Percentiles rank a stretch among this genome's conserved stretches.
Conservation (phyloP, 495 filamentous ascomycete genomes). For the Eremomyces bilateralis region DNA sequence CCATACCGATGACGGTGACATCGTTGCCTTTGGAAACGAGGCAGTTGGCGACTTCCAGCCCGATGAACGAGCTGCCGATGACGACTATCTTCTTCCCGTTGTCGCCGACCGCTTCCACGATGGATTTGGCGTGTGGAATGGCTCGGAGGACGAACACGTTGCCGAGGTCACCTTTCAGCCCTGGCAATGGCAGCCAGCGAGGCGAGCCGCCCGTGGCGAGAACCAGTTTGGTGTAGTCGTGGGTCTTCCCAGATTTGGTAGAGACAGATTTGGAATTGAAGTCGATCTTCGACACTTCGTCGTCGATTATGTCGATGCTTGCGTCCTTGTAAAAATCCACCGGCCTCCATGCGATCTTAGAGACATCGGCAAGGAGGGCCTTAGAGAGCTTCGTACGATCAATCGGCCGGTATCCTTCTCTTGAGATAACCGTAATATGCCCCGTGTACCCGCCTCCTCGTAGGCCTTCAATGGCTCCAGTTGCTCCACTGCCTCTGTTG, state of each 20-base stretch:
- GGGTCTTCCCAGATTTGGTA: conserved; percentile 46
- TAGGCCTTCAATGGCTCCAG: conserved; percentile 61
- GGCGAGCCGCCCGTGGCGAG: conserved; percentile 72
- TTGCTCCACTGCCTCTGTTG: conserved; percentile 50
- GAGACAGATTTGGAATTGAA: conserved; percentile 48
- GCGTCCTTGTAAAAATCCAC: conserved; percentile 56
- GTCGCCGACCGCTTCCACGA: conserved; percentile 55
- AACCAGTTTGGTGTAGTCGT: conserved; percentile 69
- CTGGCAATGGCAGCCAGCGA: conserved; percentile 53
- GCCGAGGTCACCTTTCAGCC: conserved; percentile 56
- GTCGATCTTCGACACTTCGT: conserved; percentile 57
- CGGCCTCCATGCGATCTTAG: conserved; percentile 55
- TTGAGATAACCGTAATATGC: conserved; percentile 61
- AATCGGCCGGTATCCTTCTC: conserved; percentile 64
- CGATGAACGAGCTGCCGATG: conserved; percentile 81
- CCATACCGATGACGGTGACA: conserved; percentile 88
- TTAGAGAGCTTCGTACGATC: conserved; percentile 94
- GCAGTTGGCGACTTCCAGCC: conserved; percentile 82
- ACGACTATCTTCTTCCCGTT: conserved; percentile 83
- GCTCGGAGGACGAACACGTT: conserved; percentile 74
- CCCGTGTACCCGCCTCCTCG: conserved; percentile 66
- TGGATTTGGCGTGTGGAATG: conserved; percentile 51
- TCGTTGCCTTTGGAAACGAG: conserved; percentile 48
- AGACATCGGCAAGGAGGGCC: conserved; percentile 62
- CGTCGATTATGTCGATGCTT: conserved; percentile 47